Base-by-base conservation (phyloP, 1,139 yeast genomes). In the Suhomyces coccinellae region DNA sequence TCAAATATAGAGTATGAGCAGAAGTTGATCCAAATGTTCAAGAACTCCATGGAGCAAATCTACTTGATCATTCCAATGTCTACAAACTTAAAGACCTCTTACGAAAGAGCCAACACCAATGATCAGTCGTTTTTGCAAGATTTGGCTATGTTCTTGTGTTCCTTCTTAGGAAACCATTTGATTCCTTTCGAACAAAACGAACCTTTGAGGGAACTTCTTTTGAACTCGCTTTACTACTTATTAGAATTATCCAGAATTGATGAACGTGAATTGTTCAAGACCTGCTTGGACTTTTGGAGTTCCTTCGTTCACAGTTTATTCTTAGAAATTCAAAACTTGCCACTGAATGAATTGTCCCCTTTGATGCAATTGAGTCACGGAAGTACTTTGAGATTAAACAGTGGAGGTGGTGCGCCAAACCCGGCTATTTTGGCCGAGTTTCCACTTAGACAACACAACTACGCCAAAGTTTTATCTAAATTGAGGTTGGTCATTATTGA, bases 121-220 rank as follows among this genome's bases (percentile, higher is more conserved):
- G 98, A 91, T 61, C 99, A 93, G 72, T 91, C 95, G 35, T 91
- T 91, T 59, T 80, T 95, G 58, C 97, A 95, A 68, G 97, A 93
- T 71, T 79, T 93, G 63, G 96, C 98, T 11, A 85, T 93, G 86
- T 93, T 85, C 66, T 77, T 93, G 55, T 85, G 95, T 46, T 87
- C 97, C 3, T 93, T 87, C 62, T 73, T 93, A 54, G 71, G 85
- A 28, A 83, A 83, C 59, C 97, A 93, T 65, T 79, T 93, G 53
- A 59, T 74, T 38, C 76, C 89, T 10, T 74, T 95, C 48, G 99
- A 93, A 63, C 72, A 74, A 43, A 80, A 78, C 51, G 82, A 77
- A 30, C 72, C 75, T 44, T 67, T 75, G 41, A 78, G 80, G 58
- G 86, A 82, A 30, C 69, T 89, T 43, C 68, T 87, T 51, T 65